Conservation (phyloP, 768 basidiomycete species). For the Tylopilus vinaceipallidus region DNA sequence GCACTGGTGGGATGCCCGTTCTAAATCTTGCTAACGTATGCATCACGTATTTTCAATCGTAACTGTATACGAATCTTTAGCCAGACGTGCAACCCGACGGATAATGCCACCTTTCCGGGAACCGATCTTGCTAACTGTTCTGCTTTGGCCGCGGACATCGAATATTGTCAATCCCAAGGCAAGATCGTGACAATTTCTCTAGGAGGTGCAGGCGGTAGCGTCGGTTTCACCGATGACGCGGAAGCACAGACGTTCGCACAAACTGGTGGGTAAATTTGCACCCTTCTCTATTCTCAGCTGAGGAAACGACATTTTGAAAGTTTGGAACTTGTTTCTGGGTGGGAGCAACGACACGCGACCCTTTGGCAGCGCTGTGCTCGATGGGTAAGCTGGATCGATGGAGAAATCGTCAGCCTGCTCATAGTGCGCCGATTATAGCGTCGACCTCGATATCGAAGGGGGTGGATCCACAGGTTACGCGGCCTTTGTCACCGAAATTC, state of each 20-base stretch:
- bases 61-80: not conserved
- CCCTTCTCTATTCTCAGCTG: slow-evolving; percentile 8
- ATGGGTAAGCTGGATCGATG: slow-evolving; percentile 36
- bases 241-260: slow-evolving; percentile 36
- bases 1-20: slow-evolving; percentile 57
- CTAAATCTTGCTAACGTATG: slow-evolving; percentile 69
- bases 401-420: not conserved
- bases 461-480: slow-evolving; percentile 50
- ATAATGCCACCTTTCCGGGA: slow-evolving; percentile 41
- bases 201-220: slow-evolving; percentile 42
- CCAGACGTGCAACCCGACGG: slow-evolving; percentile 43
- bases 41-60: not conserved
- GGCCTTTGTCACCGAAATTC: slow-evolving; percentile 39
- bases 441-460: slow-evolving; percentile 79
- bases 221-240: slow-evolving; percentile 38
- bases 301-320: slow-evolving; percentile 7
- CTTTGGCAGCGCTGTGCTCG: slow-evolving; percentile 45
- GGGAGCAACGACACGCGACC: slow-evolving; percentile 42
- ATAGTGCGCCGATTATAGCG: slow-evolving; percentile 30
- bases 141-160: slow-evolving; percentile 40
- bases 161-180: slow-evolving; percentile 43
- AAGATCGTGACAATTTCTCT: slow-evolving; percentile 48
- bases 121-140: slow-evolving; percentile 41
- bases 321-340: slow-evolving; percentile 50
- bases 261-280: slow-evolving; percentile 15